phyloP scores from a whole-genome alignment of 371 early-diverging fungal genomes.

The Nematocida sp. region DNA sequence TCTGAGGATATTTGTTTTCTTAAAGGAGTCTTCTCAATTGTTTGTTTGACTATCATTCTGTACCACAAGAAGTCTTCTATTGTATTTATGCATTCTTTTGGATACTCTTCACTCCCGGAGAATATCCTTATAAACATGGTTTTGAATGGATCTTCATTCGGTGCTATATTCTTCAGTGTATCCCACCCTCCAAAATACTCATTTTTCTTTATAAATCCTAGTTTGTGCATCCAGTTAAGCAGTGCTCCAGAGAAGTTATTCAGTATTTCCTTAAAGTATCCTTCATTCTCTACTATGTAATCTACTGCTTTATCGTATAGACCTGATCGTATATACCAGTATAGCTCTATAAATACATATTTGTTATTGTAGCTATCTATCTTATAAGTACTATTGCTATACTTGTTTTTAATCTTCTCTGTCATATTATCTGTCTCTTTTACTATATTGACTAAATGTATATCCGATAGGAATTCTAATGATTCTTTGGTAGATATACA shows the following conservation, averaged over 20 bases:
- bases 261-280: slow-evolving; percentile 20
- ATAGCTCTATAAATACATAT: slow-evolving; percentile 18
- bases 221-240: slow-evolving; percentile 13
- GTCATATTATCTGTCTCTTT: neutral
- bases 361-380: slow-evolving; percentile 24
- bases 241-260: slow-evolving; percentile 28
- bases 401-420: slow-evolving; percentile 1
- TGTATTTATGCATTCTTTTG: slow-evolving; percentile 1
- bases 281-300: slow-evolving; percentile 10
- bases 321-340: slow-evolving; percentile 21
- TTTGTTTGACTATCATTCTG: slow-evolving; percentile 1
- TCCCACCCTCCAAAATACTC: slow-evolving; percentile 19
- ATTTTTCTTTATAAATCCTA: neutral
- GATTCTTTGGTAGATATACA: neutral
- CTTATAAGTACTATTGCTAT: neutral
- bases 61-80: slow-evolving; percentile 53
- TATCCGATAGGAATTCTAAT: slow-evolving; percentile 15
- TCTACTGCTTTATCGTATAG: slow-evolving; percentile 17
- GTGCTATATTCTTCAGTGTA: no score
- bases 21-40: neutral
- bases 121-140: slow-evolving; percentile 20
- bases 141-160: slow-evolving; percentile 36
- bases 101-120: neutral
- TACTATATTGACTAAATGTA: neutral
- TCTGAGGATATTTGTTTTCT: neutral